Evolutionary conservation across 768 basidiomycete genomes (phyloP).

Genomic region (Naganishia vishniacii): DNA sequence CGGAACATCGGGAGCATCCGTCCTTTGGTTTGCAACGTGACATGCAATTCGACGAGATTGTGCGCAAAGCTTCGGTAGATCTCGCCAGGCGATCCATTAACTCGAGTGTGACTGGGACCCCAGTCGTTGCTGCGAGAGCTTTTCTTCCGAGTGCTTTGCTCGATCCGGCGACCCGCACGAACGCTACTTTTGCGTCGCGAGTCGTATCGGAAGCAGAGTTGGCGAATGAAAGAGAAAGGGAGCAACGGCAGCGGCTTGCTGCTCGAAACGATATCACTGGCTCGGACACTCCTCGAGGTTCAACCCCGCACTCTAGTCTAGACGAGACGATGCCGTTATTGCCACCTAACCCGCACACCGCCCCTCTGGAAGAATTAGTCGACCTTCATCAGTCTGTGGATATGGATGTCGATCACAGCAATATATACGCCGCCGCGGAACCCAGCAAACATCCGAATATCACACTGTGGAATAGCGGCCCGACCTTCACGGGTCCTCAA

Average conservation of each 20-base stretch:
- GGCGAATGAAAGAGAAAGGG: slow-evolving; percentile 6
- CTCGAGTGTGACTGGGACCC: slow-evolving; percentile 11
- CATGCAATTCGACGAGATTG: slow-evolving; percentile 9
- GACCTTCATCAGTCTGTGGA: no score
- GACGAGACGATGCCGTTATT: no score
- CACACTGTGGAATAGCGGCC: no score
- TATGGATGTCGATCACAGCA: no score
- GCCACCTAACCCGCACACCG: no score
- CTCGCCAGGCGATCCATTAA: not conserved
- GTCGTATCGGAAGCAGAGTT: not conserved
- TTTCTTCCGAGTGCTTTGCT: not conserved
- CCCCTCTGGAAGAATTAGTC: no score
- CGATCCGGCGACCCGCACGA: not conserved
- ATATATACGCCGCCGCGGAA: no score
- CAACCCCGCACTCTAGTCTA: no score
- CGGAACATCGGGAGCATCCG: not conserved
- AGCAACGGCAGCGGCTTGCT: not conserved
- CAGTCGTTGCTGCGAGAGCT: not conserved
- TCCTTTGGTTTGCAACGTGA: not conserved
- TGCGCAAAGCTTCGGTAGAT: slow-evolving; percentile 14
- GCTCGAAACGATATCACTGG: not conserved
- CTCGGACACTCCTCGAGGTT: no score
- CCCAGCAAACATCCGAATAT: no score
- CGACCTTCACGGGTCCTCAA: no score
- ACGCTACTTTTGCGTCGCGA: no score